Base-by-base conservation (phyloP, 805 yeast genomes). In the Ogataea minuta region DNA sequence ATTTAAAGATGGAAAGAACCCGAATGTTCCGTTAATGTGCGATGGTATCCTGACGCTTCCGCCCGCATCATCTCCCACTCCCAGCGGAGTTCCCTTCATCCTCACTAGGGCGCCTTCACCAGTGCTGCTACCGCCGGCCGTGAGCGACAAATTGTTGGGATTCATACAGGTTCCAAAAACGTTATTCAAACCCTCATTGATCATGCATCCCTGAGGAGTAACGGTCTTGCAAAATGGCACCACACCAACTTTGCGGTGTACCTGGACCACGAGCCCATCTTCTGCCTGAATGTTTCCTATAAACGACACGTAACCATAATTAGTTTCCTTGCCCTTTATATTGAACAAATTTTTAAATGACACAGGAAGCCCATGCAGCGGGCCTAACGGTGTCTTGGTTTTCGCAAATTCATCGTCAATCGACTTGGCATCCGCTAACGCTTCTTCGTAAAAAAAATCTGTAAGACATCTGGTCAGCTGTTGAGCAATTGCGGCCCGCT, bases 11-110 rank as follows among this genome's bases (percentile, higher is more conserved):
- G 81, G 80, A 38, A 77, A 70, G 39, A 78, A 52, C 4, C 82
- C 82, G 52, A 64, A 72, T 23, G 70, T 54, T n/a, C 79, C 79
- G 38, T 71, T 67, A 48, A 67, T 74, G 0, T 79, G 76, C 12
- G 80, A 72, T 3, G 84, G 84, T 9, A 68, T 66, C 34, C 84
- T 64, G 29, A 79, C 70, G 15, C 77, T 70, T 0, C 84, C 84
- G 37, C 84, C 84, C 43, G 78, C 75, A 51, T 78, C 84, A 11
- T 81, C 71, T 9, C 84, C 83, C 31, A 77, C 60, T 4, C 83
- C 86, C 26, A 78, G 46, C 1, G 73, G 69, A 9, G 80, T 69
- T 4, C 78, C 83, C 34, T 68, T 71, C 55, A 72, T 64, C 2
- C 71, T 77, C 26, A 76, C 67, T 36, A 76, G 52, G 0, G 81